Evolutionary conservation across 2,329 filamentous ascomycete species (phyloP), one percentile per base, ranked within the genome.

Genomic region (Dactylellina parvicollis): DNA sequence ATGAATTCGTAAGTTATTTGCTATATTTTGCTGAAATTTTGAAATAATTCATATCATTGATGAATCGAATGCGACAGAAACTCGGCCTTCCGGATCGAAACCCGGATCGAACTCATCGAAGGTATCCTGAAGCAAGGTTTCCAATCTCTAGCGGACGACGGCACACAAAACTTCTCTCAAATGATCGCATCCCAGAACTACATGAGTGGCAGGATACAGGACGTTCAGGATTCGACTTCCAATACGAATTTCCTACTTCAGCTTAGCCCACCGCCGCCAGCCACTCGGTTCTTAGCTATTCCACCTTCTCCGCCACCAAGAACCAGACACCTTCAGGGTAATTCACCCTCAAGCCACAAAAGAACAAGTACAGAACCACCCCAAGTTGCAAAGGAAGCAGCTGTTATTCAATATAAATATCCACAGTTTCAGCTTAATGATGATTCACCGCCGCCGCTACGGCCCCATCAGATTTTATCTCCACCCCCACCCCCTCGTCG

Each of bases 1-100:
- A 59, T 59, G 24, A 59, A 59, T 34, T 59, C 38, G 54, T 59
- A 32, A 32, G 54, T 46, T 34, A 46, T 16, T 34, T 54, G 18
- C 16, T 32, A 9, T 7, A 32, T 1, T 30, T n/a, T 7, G 30
- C 30, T 12, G 12, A 12, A 34, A 5, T 12, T 14, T 40, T 16
- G 7, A 55, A 26, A 40, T 16, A 24, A 10, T 22, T 4, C 10
- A 9, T 26, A 24, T 24, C 18, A 47, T 12, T 22, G 12, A 4
- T 42, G 4, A 20, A 42, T 42, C n/a, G 5, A 16, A 20, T n/a
- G n/a, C 5, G 5, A 8, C 38, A 55, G 50, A 26, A 36, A 36
- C 18, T 55, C 50, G 3, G 22, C 30, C 2, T 12, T 55, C 4
- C 50, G 22, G 3, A 55, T 55, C 9, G 50, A 24, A 24, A 5